phyloP scores from a whole-genome alignment of 2,329 filamentous ascomycete genomes.

The Daldinia sp. region DNA sequence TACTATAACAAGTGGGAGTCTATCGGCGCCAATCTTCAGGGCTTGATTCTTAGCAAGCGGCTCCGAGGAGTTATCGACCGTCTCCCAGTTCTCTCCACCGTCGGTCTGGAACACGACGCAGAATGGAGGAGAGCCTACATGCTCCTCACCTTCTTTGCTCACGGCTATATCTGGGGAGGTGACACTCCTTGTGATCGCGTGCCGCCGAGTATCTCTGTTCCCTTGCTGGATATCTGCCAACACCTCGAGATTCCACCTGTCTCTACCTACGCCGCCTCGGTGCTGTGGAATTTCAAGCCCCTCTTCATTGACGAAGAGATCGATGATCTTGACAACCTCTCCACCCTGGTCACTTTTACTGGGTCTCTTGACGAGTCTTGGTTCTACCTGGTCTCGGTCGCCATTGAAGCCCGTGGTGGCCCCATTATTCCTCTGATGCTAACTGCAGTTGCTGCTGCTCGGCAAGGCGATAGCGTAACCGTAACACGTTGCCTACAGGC shows the following conservation, averaged over 20 bases:
- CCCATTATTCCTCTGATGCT: conserved; percentile 91
- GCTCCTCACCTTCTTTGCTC: conserved; percentile 88
- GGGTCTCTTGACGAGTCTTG: conserved; percentile 96
- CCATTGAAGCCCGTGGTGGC: conserved; percentile 91
- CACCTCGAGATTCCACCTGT: conserved; percentile 90
- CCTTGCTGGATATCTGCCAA: conserved; percentile 80
- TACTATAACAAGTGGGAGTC: conserved; percentile 98
- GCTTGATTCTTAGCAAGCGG: conserved; percentile 85
- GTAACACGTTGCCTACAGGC: conserved; percentile 82
- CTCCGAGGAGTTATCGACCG: conserved; percentile 82
- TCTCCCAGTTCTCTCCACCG: conserved; percentile 85
- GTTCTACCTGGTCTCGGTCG: conserved; percentile 97
- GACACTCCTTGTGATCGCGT: conserved; percentile 82
- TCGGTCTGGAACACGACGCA: conserved; percentile 81
- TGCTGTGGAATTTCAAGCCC: conserved; percentile 97
- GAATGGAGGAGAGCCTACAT: conserved; percentile 97
- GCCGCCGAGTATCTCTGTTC: conserved; percentile 84
- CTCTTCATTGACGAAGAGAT: conserved; percentile 86
- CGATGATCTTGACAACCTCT: conserved; percentile 87
- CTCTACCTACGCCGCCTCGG: conserved; percentile 91
- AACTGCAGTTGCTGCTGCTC: conserved; percentile 83
- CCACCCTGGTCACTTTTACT: conserved; percentile 90
- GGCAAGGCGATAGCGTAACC: conserved; percentile 73
- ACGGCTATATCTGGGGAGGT: conserved; percentile 97
- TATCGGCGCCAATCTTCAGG: conserved; percentile 85